These are phyloP conservation scores for Ceratobasidium papillatum DNA, from an alignment of 1,284 basidiomycete genomes.

Conservation along the genomic window DNA sequence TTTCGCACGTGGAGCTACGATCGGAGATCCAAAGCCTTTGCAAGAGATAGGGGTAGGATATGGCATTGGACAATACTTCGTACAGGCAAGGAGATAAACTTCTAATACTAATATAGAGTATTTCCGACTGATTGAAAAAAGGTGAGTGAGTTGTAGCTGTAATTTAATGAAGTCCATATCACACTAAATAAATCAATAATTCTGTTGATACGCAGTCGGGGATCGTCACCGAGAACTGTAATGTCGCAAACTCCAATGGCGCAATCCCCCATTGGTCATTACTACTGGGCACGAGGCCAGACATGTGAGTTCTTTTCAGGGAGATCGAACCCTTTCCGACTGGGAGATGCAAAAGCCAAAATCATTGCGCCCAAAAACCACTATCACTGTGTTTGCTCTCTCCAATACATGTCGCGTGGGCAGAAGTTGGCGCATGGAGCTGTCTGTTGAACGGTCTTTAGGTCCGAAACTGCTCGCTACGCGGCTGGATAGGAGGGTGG, in stretches of 20 bases:
- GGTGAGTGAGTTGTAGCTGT: not conserved
- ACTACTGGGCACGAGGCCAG: constrained; percentile 18
- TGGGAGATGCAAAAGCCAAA: not conserved
- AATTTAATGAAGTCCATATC: not conserved
- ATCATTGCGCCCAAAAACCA: not conserved
- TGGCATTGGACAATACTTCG: not conserved
- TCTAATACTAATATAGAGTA: too few species aligned
- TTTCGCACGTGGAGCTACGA: not conserved
- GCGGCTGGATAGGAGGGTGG: constrained; percentile 1
- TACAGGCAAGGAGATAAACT: too few species aligned
- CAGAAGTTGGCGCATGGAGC: not conserved
- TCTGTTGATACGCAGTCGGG: not conserved
- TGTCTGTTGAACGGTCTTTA: not conserved
- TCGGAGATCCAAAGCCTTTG: not conserved
- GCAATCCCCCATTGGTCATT: constrained; percentile 2
- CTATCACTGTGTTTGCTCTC: not conserved
- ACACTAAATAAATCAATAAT: not conserved
- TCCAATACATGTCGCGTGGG: not conserved
- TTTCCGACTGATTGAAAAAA: too few species aligned
- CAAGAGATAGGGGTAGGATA: constrained; percentile 2
- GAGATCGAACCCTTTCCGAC: constrained; percentile 26
- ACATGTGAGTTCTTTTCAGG: constrained; percentile 28
- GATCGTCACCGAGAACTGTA: not conserved
- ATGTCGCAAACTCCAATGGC: constrained; percentile 14
- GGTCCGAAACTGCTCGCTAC: not conserved